phyloP scores from a whole-genome alignment of 768 basidiomycete species.

The Mycena floridula region DNA sequence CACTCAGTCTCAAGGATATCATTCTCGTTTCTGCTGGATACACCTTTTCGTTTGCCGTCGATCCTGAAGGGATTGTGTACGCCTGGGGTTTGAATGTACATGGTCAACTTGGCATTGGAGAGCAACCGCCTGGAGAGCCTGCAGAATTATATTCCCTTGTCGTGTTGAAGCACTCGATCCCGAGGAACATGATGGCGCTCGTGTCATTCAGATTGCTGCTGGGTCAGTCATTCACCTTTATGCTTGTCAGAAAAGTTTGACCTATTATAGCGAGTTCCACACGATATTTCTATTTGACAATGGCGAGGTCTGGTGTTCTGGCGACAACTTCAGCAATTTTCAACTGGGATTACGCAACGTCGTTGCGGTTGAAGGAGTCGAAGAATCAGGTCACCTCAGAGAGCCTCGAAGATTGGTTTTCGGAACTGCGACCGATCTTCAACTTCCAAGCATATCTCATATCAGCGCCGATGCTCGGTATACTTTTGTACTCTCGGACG shows the following conservation, averaged over 20 bases:
- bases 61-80: slow-evolving; percentile 6
- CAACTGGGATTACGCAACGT: slow-evolving; percentile 8
- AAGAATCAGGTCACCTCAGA: slow-evolving; percentile 1
- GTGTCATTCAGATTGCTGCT: slow-evolving; percentile 8
- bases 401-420: slow-evolving; percentile 2
- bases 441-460: slow-evolving; percentile 5
- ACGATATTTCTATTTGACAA: slow-evolving; percentile 12
- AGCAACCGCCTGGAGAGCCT: slow-evolving; percentile 2
- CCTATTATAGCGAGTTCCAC: slow-evolving; percentile 8
- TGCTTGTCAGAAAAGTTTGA: neutral
- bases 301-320: slow-evolving; percentile 11
- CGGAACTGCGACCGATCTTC: slow-evolving; percentile 1
- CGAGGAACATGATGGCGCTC: slow-evolving; percentile 8
- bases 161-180: slow-evolving; percentile 8
- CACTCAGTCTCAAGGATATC: slow-evolving; percentile 5
- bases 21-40: slow-evolving; percentile 8
- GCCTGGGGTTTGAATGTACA: slow-evolving; percentile 12
- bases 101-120: slow-evolving; percentile 9
- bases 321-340: slow-evolving; percentile 7
- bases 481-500: slow-evolving; percentile 8
- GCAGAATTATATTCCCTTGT: slow-evolving; percentile 6
- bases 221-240: slow-evolving; percentile 6
- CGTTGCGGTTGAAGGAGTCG: slow-evolving; percentile 4
- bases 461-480: slow-evolving; percentile 10
- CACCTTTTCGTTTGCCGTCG: slow-evolving; percentile 10